Percentiles rank a stretch among this genome's conserved stretches.
Evolutionary conservation across 306 rosid species (phyloP).

Genomic region (Quercus berberidifolia): DNA sequence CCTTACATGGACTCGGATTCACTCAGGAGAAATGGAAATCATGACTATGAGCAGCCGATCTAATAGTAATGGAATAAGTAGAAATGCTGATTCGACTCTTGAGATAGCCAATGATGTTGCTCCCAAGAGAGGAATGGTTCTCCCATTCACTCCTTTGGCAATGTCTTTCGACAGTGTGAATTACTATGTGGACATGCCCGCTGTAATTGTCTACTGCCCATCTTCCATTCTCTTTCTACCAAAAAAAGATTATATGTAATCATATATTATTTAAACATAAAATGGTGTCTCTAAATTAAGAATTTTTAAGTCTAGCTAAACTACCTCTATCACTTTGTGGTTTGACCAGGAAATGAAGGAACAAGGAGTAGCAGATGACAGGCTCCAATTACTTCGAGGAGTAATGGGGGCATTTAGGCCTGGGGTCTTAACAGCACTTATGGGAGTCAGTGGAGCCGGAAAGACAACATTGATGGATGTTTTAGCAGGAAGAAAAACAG

Average conservation of each 20-base stretch:
- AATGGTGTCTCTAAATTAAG: background rate
- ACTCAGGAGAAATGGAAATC: conserved; percentile 75
- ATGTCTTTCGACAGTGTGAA: conserved; percentile 84
- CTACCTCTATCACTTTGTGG: background rate
- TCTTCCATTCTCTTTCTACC: background rate
- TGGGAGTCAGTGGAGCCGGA: conserved; percentile 99
- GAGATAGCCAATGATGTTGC: conserved; percentile 54
- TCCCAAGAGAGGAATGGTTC: conserved; percentile 86
- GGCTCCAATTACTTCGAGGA: conserved; percentile 74
- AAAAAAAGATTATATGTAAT: background rate
- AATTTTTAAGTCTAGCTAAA: background rate
- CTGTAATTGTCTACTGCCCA: conserved; percentile 48
- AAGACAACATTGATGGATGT: conserved; percentile 99
- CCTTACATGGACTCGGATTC: conserved; percentile 3
- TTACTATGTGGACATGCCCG: conserved; percentile 95
- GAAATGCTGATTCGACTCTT: conserved; percentile 37
- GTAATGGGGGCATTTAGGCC: conserved; percentile 91
- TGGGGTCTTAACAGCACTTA: conserved; percentile 88
- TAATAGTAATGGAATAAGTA: conserved; percentile 27
- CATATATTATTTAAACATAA: no score
- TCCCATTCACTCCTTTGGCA: conserved; percentile 92
- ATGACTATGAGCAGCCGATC: conserved; percentile 64
- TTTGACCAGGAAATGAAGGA: conserved; percentile 79
- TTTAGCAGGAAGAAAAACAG: conserved; percentile 92
- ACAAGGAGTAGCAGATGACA: conserved; percentile 78